Evolutionary conservation across 208 protist genomes (phyloP).

Genomic region (Perkinsela sp.): DNA sequence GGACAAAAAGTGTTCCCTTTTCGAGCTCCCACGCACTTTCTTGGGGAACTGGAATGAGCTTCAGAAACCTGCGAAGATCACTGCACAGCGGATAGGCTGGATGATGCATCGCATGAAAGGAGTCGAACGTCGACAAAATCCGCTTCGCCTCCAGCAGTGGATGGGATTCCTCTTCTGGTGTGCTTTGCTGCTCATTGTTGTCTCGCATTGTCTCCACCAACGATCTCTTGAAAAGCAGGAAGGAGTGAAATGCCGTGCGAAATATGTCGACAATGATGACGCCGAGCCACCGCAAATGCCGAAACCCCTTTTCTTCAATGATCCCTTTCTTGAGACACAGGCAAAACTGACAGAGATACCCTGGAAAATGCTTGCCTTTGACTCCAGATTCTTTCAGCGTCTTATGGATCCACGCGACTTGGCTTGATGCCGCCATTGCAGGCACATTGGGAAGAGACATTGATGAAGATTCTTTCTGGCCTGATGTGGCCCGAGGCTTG

Average conservation of each 20-base stretch:
- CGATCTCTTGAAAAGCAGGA: not conserved
- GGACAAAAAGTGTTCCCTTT: not conserved
- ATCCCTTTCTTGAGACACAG: not conserved
- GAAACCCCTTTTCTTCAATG: not conserved
- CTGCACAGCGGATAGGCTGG: not conserved
- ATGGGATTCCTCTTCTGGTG: not conserved
- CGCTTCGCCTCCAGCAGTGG: not conserved
- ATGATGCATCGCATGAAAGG: not conserved
- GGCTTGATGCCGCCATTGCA: not conserved
- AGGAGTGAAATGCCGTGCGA: not conserved
- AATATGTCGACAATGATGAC: not conserved
- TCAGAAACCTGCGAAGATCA: not conserved
- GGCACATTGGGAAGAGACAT: not conserved
- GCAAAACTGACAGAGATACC: not conserved
- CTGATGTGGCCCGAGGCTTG: not conserved
- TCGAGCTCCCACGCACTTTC: not conserved
- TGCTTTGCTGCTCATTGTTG: not conserved
- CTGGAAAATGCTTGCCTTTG: not conserved
- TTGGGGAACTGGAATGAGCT: not conserved
- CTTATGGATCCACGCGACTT: not conserved
- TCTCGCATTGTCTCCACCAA: not conserved
- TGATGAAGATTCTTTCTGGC: not conserved
- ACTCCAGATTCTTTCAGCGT: not conserved
- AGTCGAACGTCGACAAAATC: not conserved
- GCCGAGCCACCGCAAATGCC: not conserved